Evolutionary conservation across 257 asterid genomes (phyloP).

Genomic region (Ligustrum vulgare): DNA sequence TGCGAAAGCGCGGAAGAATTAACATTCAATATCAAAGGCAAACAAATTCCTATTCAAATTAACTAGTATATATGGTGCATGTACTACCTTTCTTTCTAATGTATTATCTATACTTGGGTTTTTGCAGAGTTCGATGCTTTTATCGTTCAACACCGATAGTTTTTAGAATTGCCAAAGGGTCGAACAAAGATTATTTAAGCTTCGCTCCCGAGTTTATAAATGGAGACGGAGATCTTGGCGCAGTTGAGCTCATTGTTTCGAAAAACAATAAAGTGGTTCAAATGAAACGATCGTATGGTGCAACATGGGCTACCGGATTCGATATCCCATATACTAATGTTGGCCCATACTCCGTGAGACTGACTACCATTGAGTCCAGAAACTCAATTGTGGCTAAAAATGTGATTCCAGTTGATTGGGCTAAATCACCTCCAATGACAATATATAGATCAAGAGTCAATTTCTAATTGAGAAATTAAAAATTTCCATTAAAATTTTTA

Average conservation of each 20-base stretch:
- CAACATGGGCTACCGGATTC: conserved; percentile 25
- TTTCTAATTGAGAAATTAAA: neutral
- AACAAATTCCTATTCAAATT: no score
- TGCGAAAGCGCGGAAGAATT: conserved; percentile 26
- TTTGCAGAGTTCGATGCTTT: conserved; percentile 8
- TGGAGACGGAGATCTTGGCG: conserved; percentile 46
- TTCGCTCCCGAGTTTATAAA: conserved; percentile 32
- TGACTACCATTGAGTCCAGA: conserved; percentile 26
- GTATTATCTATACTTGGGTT: neutral
- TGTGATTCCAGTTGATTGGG: conserved; percentile 41
- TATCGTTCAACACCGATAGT: conserved; percentile 15
- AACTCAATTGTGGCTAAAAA: conserved; percentile 9
- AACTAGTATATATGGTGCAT: no score
- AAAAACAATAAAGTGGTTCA: conserved; percentile 16
- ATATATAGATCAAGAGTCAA: conserved; percentile 22
- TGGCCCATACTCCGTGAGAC: conserved; percentile 38
- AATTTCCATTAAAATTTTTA: no score
- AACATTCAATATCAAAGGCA: conserved; percentile 27
- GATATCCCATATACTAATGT: neutral
- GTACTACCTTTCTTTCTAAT: neutral
- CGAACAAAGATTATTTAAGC: conserved; percentile 32
- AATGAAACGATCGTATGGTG: conserved; percentile 42
- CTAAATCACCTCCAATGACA: conserved; percentile 8
- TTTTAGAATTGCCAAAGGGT: conserved; percentile 29
- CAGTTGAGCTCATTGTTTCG: conserved; percentile 24